phyloP scores from a whole-genome alignment of 441 rosid species.

The Pelargonium hybrid region DNA sequence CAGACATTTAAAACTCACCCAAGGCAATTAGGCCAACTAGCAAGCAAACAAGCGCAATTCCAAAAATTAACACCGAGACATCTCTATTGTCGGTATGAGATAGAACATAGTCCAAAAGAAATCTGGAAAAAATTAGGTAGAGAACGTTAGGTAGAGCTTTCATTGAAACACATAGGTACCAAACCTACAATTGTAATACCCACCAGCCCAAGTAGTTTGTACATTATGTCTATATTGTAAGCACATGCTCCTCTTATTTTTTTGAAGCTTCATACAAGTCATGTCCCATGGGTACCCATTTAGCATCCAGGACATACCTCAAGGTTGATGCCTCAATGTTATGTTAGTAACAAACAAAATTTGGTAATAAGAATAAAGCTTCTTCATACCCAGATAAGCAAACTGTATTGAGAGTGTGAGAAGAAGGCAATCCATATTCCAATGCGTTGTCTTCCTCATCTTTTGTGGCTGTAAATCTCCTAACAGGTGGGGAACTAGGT shows the following conservation, averaged over 20 bases:
- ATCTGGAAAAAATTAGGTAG: conserved; percentile 34
- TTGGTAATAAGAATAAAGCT: neutral
- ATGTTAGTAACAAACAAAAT: neutral
- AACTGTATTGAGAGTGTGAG: conserved; percentile 86
- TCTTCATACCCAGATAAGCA: conserved; percentile 73
- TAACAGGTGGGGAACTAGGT: conserved; percentile 79
- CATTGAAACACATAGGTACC: neutral
- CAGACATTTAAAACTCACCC: conserved; percentile 37
- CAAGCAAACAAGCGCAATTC: conserved; percentile 51
- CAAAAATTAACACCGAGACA: conserved; percentile 32
- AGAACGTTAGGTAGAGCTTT: neutral
- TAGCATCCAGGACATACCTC: neutral
- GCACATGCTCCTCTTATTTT: too few relatives aligned
- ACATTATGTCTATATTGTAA: neutral
- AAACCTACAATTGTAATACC: too few relatives aligned
- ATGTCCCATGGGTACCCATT: neutral
- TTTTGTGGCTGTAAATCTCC: conserved; percentile 77
- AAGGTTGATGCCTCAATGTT: conserved; percentile 1
- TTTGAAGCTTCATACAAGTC: neutral
- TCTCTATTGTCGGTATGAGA: conserved; percentile 33
- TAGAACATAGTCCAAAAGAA: conserved; percentile 54
- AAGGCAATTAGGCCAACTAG: conserved; percentile 52
- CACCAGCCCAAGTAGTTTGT: neutral
- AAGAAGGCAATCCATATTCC: conserved; percentile 98
- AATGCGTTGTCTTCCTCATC: conserved; percentile 91